A percentile compares a stretch with the other conserved stretches of the same genome.
Evolutionary conservation across 2,329 filamentous ascomycete genomes (phyloP).

Genomic region (Arthrobotrys sinensis): DNA sequence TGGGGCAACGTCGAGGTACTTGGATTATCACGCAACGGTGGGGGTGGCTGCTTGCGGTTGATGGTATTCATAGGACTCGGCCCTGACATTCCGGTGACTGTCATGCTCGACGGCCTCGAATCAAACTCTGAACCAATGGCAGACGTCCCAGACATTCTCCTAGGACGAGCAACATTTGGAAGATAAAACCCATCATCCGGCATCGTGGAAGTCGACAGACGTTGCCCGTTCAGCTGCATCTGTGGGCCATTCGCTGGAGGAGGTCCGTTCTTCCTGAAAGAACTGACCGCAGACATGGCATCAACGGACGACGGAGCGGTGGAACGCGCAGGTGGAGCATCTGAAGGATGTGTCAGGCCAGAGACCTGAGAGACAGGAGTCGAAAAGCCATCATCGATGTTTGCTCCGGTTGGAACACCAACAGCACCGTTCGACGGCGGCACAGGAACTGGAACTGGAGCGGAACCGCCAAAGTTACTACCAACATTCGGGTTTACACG

Average conservation of each 20-base stretch:
- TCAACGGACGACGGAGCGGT: conserved; percentile 58
- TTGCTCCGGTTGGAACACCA: neutral
- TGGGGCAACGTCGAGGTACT: conserved; percentile 59
- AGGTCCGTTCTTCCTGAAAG: conserved; percentile 39
- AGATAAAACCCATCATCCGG: conserved; percentile 52
- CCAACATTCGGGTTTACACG: conserved; percentile 3
- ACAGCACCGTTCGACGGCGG: neutral
- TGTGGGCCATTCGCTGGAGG: conserved; percentile 32
- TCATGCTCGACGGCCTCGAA: conserved; percentile 58
- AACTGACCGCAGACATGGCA: conserved; percentile 51
- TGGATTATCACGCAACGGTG: conserved; percentile 60
- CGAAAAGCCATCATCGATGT: conserved; percentile 47
- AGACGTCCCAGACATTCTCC: conserved; percentile 38
- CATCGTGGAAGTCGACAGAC: conserved; percentile 45
- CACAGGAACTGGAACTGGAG: neutral
- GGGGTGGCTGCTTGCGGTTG: conserved; percentile 54
- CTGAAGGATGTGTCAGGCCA: conserved; percentile 48
- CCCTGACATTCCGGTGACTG: conserved; percentile 44
- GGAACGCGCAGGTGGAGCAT: conserved; percentile 47
- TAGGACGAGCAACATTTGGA: conserved; percentile 11
- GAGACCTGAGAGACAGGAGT: conserved; percentile 59
- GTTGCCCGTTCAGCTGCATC: conserved; percentile 53
- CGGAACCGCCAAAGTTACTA: neutral
- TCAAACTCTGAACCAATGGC: conserved; percentile 56
- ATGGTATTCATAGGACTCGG: conserved; percentile 20